Evolutionary conservation across 805 yeast species (phyloP), one percentile per base, ranked within the genome.

Genomic region (Teunomyces cretensis): DNA sequence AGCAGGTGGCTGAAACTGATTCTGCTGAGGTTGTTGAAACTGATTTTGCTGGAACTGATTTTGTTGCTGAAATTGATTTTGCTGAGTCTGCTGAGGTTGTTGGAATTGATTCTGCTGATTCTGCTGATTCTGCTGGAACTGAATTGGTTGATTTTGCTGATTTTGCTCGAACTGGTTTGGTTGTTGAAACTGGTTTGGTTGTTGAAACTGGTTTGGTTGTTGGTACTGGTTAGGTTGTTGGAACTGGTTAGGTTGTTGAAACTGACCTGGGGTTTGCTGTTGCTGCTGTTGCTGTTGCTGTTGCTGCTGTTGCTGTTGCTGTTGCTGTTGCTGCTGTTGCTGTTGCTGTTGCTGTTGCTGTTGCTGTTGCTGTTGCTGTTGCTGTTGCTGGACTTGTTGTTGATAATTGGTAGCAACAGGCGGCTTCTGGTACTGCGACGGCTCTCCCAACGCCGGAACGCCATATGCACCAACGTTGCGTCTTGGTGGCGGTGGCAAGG

Each of bases 401-500:
- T 15, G 39, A n/a, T 39, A 39, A n/a, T 28, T 38, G 17, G 15
- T 19, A 13, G 36, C 13, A 12, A 7, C 24, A 12, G 19, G 40
- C n/a, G 30, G 41, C 14, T 38, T 38, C 11, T 38, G 32, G 41
- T 44, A 44, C 33, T 45, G 49, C 4, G 53, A 40, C 9, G 52
- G 42, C 30, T 50, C 57, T 2, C 52, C 50, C 7, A 40, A 28
- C 9, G 46, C 45, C 9, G 58, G 61, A 9, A 53, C 61, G 4
- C 45, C 66, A 12, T 56, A 55, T 9, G 65, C 60, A 14, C 61
- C 57, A 12, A 64, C 74, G 22, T 59, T 61, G 30, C 79, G 65
- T 41, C 55, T 62, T 0, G 83, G 83, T 1, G 80, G 80, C 9
- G 74, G 64, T 1, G 78, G 74, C 46, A 70, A 64, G 2, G 68